Evolutionary conservation across 495 filamentous ascomycete species (phyloP).

Genomic region (Penicillium malachiteum): DNA sequence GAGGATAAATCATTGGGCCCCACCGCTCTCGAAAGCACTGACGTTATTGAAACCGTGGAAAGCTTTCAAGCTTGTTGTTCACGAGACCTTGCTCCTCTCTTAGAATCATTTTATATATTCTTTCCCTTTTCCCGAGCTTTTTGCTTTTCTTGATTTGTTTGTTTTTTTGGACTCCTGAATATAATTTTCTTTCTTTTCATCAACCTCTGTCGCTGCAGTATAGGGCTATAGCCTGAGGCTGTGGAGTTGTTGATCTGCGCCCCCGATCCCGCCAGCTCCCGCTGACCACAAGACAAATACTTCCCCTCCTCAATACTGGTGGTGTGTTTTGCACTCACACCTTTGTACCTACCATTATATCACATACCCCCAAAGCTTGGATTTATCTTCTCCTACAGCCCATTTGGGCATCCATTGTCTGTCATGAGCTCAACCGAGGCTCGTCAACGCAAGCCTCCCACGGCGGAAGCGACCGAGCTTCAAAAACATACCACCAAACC

Average conservation of each 20-base stretch:
- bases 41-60: not conserved
- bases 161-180: not conserved
- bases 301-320: not conserved
- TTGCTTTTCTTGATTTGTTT: too few species aligned
- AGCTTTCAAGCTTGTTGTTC: not conserved
- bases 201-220: not conserved
- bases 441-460: constrained; percentile 39
- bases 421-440: constrained; percentile 43
- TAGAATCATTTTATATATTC: not conserved
- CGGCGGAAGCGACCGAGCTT: constrained; percentile 15
- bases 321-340: not conserved
- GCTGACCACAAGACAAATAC: constrained; percentile 3
- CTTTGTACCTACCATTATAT: too few species aligned
- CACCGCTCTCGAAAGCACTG: constrained; percentile 9
- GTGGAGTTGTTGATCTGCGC: not conserved
- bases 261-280: constrained; percentile 7
- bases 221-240: not conserved
- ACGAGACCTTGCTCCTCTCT: not conserved
- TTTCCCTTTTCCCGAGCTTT: not conserved
- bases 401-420: not conserved
- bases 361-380: not conserved
- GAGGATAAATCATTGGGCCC: constrained; percentile 7
- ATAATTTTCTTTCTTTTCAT: not conserved
- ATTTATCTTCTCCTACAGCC: not conserved
- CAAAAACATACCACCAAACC: constrained; percentile 23